Evolutionary conservation across 2,329 filamentous ascomycete species (phyloP).

Genomic region (Verticillium zaregamsianum): DNA sequence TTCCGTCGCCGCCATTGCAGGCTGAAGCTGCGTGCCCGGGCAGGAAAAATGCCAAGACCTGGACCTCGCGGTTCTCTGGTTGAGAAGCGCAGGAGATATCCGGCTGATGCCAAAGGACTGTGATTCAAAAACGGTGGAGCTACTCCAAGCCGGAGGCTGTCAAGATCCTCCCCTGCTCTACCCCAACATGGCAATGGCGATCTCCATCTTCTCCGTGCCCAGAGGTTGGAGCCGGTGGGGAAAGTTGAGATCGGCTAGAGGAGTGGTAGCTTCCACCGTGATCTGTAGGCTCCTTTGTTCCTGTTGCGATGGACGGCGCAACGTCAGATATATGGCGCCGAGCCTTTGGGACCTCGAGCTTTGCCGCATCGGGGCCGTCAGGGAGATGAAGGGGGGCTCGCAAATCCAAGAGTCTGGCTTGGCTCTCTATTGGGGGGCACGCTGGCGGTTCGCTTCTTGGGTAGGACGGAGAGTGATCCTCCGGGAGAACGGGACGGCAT

Average conservation of each 20-base stretch:
- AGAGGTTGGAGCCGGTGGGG: not conserved
- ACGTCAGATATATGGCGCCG: conserved; percentile 7
- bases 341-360: conserved; percentile 5
- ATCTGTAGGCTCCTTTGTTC: not conserved
- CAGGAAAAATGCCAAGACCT: not conserved
- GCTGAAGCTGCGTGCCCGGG: not conserved
- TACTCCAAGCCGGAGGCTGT: conserved; percentile 1
- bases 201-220: not conserved
- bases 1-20: not conserved
- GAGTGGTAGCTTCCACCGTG: not conserved
- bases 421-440: not conserved
- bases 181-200: conserved; percentile 2
- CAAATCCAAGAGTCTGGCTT: not conserved
- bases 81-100: not conserved
- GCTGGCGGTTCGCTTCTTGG: not conserved
- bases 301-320: not conserved
- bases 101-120: not conserved
- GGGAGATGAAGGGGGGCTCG: not conserved
- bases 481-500: not conserved
- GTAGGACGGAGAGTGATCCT: not conserved
- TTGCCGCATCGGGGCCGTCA: not conserved
- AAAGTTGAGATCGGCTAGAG: not conserved
- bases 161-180: not conserved
- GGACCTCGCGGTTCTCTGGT: not conserved
- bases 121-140: not conserved